Evolutionary conservation across 768 basidiomycete species (phyloP), one percentile per base, ranked within the genome.

Genomic region (Krasilnikovozyma curviuscula): DNA sequence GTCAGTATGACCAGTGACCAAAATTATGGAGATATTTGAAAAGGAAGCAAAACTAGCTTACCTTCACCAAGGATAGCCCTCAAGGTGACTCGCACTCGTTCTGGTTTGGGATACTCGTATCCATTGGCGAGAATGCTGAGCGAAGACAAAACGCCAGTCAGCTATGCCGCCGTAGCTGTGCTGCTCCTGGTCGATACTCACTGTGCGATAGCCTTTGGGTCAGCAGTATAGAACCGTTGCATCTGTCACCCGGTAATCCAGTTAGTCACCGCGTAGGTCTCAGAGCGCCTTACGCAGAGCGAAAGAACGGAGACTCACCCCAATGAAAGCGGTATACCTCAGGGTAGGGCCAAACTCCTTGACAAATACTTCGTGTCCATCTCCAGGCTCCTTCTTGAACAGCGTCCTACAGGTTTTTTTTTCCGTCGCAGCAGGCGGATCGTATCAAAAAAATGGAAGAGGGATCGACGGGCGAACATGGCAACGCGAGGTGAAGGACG

Each of bases 161-260:
- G n/a, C n/a, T n/a, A n/a, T n/a, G n/a, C n/a, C n/a, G n/a, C n/a
- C n/a, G n/a, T n/a, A n/a, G n/a, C n/a, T n/a, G n/a, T n/a, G n/a
- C n/a, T n/a, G n/a, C n/a, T n/a, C n/a, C n/a, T n/a, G n/a, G 24
- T 3, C 19, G 10, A 34, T 23, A 46, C 44, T 27, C 33, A 46
- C 44, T 46, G 35, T 16, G 6, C 29, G 18, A 46, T 37, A 19
- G 44, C 44, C 6, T 35, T 32, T 13, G 44, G 44, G 19, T 46
- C 44, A 34, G 44, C 44, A 6, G 44, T 46, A n/a, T 46, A 46
- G 32, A 46, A 46, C 12, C 44, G 44, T 34, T 46, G 44, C 18
- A 27, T 31, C 44, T 46, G 34, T 3, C 34, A 35, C 18, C 21
- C 21, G 23, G 40, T 3, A 33, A 21, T 24, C 44, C 21, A 18